Conservation (phyloP, 2,329 filamentous ascomycete species). For the Trichoderma polysporum region DNA sequence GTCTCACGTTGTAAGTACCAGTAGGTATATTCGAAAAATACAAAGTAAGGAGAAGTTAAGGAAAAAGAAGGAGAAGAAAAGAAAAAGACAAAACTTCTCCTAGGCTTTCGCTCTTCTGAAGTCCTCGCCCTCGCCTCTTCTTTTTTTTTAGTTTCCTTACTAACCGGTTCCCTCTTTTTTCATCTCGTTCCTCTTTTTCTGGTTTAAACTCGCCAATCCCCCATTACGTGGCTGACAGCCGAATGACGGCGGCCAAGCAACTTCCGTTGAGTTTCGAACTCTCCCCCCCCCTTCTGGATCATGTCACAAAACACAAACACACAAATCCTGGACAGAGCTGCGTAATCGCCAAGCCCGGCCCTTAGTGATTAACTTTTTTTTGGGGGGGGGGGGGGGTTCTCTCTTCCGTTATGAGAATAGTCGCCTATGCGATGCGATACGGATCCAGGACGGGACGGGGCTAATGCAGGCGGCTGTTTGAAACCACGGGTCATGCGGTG, state of each 20-base stretch:
- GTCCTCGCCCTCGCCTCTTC: background rate
- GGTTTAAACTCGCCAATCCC: background rate
- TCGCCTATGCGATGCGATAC: too few species aligned
- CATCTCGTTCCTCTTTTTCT: background rate
- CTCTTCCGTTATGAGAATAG: too few species aligned
- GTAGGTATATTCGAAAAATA: too few species aligned
- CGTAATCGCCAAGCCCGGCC: slow-evolving; percentile 12
- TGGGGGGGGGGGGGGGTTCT: too few species aligned
- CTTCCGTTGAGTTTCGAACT: background rate
- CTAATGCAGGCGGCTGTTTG: background rate
- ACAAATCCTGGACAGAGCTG: background rate
- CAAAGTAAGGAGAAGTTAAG: background rate
- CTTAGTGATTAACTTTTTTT: too few species aligned
- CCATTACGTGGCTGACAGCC: slow-evolving; percentile 11
- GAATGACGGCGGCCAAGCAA: slow-evolving; percentile 15
- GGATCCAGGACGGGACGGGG: background rate
- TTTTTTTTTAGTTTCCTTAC: background rate
- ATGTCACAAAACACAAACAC: background rate
- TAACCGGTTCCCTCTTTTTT: background rate
- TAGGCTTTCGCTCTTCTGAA: too few species aligned
- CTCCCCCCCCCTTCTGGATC: background rate
- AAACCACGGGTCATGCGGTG: background rate
- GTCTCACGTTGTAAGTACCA: too few species aligned
- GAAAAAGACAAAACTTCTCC: background rate
- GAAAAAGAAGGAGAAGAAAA: background rate